Conservation (phyloP, 192 early-diverging fungal species). For the Chytriomyces sp. region DNA sequence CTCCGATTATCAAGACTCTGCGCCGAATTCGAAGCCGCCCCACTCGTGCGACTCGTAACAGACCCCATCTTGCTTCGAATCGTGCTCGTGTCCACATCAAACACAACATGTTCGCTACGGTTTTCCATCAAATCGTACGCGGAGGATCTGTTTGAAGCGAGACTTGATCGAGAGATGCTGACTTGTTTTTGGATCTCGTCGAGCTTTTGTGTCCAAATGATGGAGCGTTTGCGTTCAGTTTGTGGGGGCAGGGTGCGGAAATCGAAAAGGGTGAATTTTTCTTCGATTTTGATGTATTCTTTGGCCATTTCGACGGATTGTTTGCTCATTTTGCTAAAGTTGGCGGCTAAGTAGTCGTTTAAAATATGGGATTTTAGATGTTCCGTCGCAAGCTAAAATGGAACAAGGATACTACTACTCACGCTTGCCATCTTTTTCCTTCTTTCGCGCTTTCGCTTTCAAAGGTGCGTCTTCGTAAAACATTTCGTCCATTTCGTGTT, state of each 20-base stretch:
- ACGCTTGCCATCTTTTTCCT: constrained; percentile 30
- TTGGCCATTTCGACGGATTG: constrained; percentile 11
- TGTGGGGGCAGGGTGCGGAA: not conserved
- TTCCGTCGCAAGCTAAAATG: not conserved
- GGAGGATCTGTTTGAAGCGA: not conserved
- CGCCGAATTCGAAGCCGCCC: not conserved
- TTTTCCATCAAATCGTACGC: constrained; percentile 25
- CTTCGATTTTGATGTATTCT: constrained; percentile 26
- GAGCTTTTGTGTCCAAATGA: constrained; percentile 20
- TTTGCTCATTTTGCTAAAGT: not conserved
- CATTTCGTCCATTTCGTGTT: constrained; percentile 94
- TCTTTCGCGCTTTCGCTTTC: constrained; percentile 75
- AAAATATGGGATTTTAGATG: not conserved
- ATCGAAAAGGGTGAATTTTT: constrained; percentile 17
- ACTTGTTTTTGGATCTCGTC: constrained; percentile 23
- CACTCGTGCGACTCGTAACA: not conserved
- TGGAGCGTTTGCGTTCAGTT: constrained; percentile 14
- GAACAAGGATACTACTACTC: not conserved
- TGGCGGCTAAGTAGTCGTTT: not conserved
- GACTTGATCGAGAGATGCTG: not conserved
- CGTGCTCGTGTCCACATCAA: not conserved
- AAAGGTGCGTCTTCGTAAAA: constrained; percentile 93
- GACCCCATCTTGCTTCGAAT: not conserved
- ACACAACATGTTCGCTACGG: constrained; percentile 10
- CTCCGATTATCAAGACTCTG: not conserved